Base-by-base conservation (phyloP, 2,329 filamentous ascomycete species). In the Colletotrichum sp. region DNA sequence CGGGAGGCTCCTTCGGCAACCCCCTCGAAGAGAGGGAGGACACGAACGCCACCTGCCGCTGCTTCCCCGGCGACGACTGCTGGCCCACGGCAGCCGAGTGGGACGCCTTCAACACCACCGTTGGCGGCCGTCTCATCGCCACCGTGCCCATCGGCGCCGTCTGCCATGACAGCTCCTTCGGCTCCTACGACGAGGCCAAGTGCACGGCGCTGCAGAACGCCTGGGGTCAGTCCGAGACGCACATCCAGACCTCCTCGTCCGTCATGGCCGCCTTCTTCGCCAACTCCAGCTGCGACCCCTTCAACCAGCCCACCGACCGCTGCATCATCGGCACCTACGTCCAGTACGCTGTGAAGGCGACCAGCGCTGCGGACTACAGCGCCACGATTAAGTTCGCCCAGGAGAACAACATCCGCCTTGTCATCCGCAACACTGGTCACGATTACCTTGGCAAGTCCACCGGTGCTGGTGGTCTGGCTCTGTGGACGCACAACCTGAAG, bases 71-170 rank as follows among this genome's bases (percentile, higher is more conserved):
- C 18, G 89, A 92, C 67, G 36, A 79, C 1, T 89, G 87, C 79
- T 92, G 91, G 91, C 91, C 91, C 1, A 83, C 84, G 0, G 30
- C 75, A 4, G 66, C 77, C 8, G 79, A 82, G n/a, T 92, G 90
- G 90, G 77, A 81, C 9, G 68, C 78, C 4, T 85, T 92, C 77
- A 92, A 92, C 79, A 60, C 81, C 32, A 88, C 89, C 3, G 82
- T 92, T 1, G 82, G 83, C 5, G 91, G 91, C 0, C 83, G 83
- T 12, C 82, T 92, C 28, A 83, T 92, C 36, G 84, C 84, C 2
- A 91, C 89, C 0, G 82, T 88, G 1, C 90, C 91, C 2, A 79
- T 91, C 12, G 90, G 85, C 5, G 80, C 84, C 4, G 84, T 87
- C 3, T 92, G 90, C 77, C 90, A 92, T 76, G 84, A 85, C 30